Conservation (phyloP, 805 yeast genomes). For the Cyberlindnera maritima region DNA sequence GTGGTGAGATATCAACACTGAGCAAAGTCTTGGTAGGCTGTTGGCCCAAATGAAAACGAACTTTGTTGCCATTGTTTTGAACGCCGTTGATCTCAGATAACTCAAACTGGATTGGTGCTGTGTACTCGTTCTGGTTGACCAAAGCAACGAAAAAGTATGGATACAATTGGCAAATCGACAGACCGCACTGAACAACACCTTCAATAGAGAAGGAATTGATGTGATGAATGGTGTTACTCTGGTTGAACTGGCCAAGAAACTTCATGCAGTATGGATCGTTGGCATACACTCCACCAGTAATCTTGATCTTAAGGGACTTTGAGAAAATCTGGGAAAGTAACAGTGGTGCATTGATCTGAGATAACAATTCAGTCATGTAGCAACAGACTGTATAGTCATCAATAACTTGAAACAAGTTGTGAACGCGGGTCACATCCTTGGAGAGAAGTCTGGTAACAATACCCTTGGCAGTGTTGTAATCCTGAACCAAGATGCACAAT, state of each 20-base stretch:
- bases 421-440: not conserved
- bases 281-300: conserved; percentile 15
- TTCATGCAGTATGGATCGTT: conserved; percentile 18
- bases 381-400: conserved; percentile 18
- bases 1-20: conserved; percentile 5
- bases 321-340: conserved; percentile 3
- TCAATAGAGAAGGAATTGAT: conserved; percentile 12
- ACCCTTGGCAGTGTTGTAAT: conserved; percentile 14
- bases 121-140: conserved; percentile 17
- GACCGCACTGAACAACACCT: conserved; percentile 2
- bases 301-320: not conserved
- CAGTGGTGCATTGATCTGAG: conserved; percentile 16
- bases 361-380: conserved; percentile 24
- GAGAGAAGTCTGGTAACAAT: not conserved
- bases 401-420: conserved; percentile 8
- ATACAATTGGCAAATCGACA: conserved; percentile 18
- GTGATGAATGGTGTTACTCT: conserved; percentile 7
- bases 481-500: conserved; percentile 25
- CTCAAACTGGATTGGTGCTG: conserved; percentile 23
- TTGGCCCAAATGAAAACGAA: conserved; percentile 7
- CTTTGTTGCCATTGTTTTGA: not conserved
- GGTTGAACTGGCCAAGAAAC: conserved; percentile 12
- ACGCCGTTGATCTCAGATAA: conserved; percentile 7
- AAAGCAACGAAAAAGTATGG: conserved; percentile 12
- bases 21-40: conserved; percentile 17